Percentiles rank a stretch among this genome's conserved stretches.
These are phyloP conservation scores for Tricholoma matsutake DNA, from an alignment of 768 basidiomycete species.

Conservation along the genomic window DNA sequence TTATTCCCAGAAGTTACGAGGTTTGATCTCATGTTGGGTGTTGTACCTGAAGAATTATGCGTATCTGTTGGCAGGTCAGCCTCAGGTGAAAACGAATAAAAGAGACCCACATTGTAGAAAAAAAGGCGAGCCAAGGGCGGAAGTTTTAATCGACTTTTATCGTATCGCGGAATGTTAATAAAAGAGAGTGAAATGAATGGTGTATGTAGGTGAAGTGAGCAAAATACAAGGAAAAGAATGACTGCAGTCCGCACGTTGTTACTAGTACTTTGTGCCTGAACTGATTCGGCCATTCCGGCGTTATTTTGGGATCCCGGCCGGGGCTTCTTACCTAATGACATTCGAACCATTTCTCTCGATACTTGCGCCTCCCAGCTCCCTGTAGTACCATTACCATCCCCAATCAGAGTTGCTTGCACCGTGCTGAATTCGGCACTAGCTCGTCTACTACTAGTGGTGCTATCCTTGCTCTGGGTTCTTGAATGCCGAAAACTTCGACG, in stretches of 20 bases:
- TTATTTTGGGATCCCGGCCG: constrained; percentile 11
- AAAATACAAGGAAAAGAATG: constrained; percentile 12
- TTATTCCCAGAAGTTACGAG: constrained; percentile 12
- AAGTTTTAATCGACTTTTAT: constrained; percentile 26
- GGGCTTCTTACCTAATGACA: constrained; percentile 39
- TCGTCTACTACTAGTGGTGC: constrained; percentile 38
- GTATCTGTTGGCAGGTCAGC: constrained; percentile 20
- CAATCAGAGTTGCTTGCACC: constrained; percentile 37
- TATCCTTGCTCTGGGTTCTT: constrained; percentile 31
- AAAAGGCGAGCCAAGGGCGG: constrained; percentile 35
- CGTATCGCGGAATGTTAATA: constrained; percentile 17
- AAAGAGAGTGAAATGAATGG: constrained; percentile 17
- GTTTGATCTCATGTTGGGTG: constrained; percentile 16
- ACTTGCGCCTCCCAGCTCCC: constrained; percentile 58
- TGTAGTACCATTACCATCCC: constrained; percentile 28
- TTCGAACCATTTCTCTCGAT: constrained; percentile 50
- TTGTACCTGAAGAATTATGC: constrained; percentile 32
- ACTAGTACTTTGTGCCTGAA: constrained; percentile 40
- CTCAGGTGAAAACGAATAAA: not conserved
- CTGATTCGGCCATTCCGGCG: constrained; percentile 27
- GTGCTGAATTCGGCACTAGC: constrained; percentile 59
- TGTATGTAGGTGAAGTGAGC: constrained; percentile 27
- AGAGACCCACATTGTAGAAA: constrained; percentile 33
- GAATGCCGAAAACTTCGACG: constrained; percentile 15
- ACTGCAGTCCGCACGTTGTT: constrained; percentile 33